Conservation (phyloP, 495 filamentous ascomycete species). For the Immersiella caudata region DNA sequence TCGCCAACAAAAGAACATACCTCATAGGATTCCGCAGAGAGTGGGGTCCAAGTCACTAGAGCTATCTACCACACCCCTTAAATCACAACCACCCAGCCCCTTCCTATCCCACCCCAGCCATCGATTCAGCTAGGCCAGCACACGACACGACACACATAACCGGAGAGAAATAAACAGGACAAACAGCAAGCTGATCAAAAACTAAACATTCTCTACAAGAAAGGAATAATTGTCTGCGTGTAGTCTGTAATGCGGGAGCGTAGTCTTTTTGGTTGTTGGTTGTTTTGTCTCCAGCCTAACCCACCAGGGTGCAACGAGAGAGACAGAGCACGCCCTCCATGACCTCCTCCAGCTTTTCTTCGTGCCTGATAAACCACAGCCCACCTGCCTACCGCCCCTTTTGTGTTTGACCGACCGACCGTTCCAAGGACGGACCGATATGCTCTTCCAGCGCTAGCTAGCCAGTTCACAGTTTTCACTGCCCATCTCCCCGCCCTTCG, state of each 20-base stretch:
- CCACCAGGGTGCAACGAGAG: not conserved
- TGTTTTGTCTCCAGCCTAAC: not conserved
- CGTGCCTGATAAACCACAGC: too few relatives aligned
- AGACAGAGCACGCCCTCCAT: not conserved
- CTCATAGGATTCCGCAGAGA: too few relatives aligned
- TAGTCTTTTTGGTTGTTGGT: slow-evolving; percentile 10
- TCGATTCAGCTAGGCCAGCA: not conserved
- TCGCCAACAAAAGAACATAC: too few relatives aligned
- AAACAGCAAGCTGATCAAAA: not conserved
- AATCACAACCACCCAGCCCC: too few relatives aligned
- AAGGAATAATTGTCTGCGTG: slow-evolving; percentile 14
- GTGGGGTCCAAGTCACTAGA: too few relatives aligned
- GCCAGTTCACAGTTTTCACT: not conserved
- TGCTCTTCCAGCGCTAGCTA: slow-evolving; percentile 10
- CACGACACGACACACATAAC: not conserved
- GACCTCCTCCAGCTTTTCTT: not conserved
- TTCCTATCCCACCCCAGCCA: not conserved
- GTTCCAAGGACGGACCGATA: not conserved
- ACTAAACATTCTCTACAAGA: slow-evolving; percentile 15
- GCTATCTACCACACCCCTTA: too few relatives aligned
- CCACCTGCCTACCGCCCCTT: too few relatives aligned
- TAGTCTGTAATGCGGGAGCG: slow-evolving; percentile 10
- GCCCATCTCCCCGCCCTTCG: not conserved
- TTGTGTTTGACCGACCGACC: not conserved
- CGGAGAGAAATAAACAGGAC: not conserved